A percentile compares a stretch with the other conserved stretches of the same genome.
These are phyloP conservation scores for Skeletonema marinoi DNA, from an alignment of 108 stramenopile species.

Conservation along the genomic window DNA sequence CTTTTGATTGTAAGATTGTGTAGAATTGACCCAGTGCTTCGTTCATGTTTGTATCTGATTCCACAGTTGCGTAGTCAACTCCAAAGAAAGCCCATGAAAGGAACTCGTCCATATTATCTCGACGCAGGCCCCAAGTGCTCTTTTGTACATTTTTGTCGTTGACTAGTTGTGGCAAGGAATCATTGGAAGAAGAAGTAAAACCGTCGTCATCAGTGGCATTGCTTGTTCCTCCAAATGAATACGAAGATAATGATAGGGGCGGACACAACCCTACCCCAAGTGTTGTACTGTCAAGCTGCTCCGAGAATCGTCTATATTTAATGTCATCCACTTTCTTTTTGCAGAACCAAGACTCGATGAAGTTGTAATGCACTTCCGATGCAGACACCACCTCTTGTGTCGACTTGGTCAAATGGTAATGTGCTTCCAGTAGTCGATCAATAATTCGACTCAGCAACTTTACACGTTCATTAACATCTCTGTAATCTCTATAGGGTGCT, in stretches of 20 bases:
- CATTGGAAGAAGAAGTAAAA: conserved; percentile 17
- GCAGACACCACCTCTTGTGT: neutral
- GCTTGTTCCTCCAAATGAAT: neutral
- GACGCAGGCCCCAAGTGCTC: conserved; percentile 18
- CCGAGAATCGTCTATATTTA: conserved; percentile 27
- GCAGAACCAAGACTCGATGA: conserved; percentile 39
- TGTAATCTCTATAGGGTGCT: conserved; percentile 36
- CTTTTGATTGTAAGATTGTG: conserved; percentile 17
- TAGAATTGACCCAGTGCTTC: conserved; percentile 54
- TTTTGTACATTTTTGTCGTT: neutral
- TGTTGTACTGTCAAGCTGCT: conserved; percentile 27
- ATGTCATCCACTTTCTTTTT: conserved; percentile 10
- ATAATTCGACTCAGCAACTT: conserved; percentile 18
- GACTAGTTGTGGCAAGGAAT: conserved; percentile 3
- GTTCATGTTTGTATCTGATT: conserved; percentile 22
- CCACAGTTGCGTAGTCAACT: conserved; percentile 33
- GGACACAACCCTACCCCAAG: conserved; percentile 32
- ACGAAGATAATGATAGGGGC: conserved; percentile 20
- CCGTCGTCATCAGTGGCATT: conserved; percentile 1
- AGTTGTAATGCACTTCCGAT: conserved; percentile 26
- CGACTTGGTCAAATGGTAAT: neutral
- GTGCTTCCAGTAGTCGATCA: conserved; percentile 5
- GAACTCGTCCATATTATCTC: conserved; percentile 68
- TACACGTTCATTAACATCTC: conserved; percentile 8
- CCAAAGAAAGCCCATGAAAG: conserved; percentile 86